Base-by-base conservation (phyloP, 2,329 filamentous ascomycete species). In the Aspergillus texensis region DNA sequence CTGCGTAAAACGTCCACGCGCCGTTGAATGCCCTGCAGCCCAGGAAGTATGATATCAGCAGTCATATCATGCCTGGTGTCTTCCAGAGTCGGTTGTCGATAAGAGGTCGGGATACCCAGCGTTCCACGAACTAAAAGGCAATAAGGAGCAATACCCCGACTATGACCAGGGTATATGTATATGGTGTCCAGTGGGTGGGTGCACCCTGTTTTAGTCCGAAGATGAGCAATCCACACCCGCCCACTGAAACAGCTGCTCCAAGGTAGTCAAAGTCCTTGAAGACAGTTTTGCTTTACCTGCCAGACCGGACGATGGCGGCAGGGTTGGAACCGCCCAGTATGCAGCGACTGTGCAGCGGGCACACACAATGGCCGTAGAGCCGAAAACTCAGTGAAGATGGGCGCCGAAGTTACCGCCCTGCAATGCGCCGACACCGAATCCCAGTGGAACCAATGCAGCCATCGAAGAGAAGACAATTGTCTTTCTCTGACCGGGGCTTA, bases 171-270 rank as follows among this genome's bases (percentile, higher is more conserved):
- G 78, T 72, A 64, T 80, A 81, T 32, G 82, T 78, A 68, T 84
- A 84, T 1, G 80, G 72, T 19, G 74, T 61, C 83, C 83, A 85
- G 1, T 79, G 78, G 6, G 78, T 79, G 2, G 80, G 75, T 0
- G 80, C 78, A 3, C 80, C 81, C 68, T 85, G 82, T 57, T 85
- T 86, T 75, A 83, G 84, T 0, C 83, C 82, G 60, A 86, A 82
- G 61, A 86, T 85, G 65, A 86, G 77, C 4, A 85, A 74, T 1
- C 58, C 58, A 26, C 55, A 61, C 1, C 62, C 58, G 5, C 6
- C 2, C 0, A 55, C 41, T 5, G 26, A 36, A 11, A 48, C 1
- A 12, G 21, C 26, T 3, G 59, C 59, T 2, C 59, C 52, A 53
- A 61, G 59, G 6, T 6, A 3, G 28, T 57, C 52, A 32, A 61